Base-by-base conservation (phyloP, 1,284 basidiomycete species). In the Apiotrichum laibachii region DNA sequence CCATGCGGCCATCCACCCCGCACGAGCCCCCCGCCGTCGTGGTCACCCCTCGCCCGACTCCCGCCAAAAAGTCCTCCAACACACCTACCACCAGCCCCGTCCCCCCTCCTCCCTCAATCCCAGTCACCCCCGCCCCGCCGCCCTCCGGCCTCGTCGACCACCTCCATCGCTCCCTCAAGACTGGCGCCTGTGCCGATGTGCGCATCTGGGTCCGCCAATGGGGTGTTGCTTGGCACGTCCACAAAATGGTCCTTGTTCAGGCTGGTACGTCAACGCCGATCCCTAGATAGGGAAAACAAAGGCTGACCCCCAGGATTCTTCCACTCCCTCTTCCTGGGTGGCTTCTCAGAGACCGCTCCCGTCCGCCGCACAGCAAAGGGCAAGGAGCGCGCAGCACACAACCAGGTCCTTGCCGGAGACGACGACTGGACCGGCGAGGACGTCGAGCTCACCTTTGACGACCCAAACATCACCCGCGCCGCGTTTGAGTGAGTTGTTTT, bases 211-310 rank as follows among this genome's bases (percentile, higher is more conserved):
- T 92, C 21, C 79, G 80, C 21, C 88, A 87, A 7, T 93, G 90
- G 90, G 77, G 80, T 52, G 88, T 88, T 2, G 79, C 85, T 40
- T 94, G 92, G 79, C 84, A 81, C 39, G 81, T 92, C 3, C 91
- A 94, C 77, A 83, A 86, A 37, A 86, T 92, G 59, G 85, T 94
- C 39, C 84, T 94, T 53, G 90, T 90, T 53, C 91, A 93, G 75
- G 85, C 89, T n/a, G 49, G 90, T 88, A 59, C 67, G 85, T 80
- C 0, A 22, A 8, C 22, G 22, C 19, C 13, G 13, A 18, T 13
- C 8, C 26, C 43, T 9, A 11, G 22, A 37, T 26, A 19, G 10
- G 13, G 19, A 31, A 19, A 55, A 22, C 8, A 37, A 12, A 15
- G 12, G 37, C 61, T 56, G 34, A 59, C 50, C 45, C 6, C 33